A percentile compares a stretch with the other conserved stretches of the same genome.
Evolutionary conservation across 2,329 filamentous ascomycete species (phyloP).

Genomic region (Phaeosphaeria sp.): DNA sequence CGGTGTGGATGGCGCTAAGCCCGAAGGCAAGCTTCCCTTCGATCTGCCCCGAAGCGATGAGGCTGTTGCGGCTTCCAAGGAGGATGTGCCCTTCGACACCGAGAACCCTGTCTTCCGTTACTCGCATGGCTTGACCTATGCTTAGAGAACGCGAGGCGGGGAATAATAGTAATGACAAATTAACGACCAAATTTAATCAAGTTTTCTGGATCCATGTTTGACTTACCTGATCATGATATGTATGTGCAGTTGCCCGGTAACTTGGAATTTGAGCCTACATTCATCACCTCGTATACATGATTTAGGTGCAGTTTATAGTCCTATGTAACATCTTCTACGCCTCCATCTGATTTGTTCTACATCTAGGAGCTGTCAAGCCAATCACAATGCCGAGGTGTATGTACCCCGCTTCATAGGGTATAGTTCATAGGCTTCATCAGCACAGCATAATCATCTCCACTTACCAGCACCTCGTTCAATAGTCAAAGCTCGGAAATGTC

Average conservation of each 20-base stretch:
- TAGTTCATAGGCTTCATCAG: not conserved
- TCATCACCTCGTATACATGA: not conserved
- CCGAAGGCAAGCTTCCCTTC: constrained; percentile 55
- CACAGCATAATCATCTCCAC: not conserved
- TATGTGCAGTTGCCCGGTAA: not conserved
- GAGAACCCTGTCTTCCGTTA: constrained; percentile 44
- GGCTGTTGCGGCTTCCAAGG: constrained; percentile 48
- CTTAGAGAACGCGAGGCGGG: constrained; percentile 1
- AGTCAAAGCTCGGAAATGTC: not conserved
- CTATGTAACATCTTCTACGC: too few relatives aligned
- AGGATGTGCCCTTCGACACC: constrained; percentile 50
- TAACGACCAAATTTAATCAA: not conserved
- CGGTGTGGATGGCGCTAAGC: constrained; percentile 43
- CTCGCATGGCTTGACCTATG: constrained; percentile 46
- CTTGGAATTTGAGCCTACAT: not conserved
- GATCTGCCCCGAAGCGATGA: constrained; percentile 55
- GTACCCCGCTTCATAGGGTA: not conserved
- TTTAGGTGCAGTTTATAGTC: too few relatives aligned
- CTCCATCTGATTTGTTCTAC: too few relatives aligned
- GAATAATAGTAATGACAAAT: not conserved
- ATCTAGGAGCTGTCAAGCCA: not conserved
- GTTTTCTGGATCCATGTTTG: not conserved
- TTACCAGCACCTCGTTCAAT: not conserved
- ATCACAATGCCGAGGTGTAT: not conserved
- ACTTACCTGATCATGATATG: not conserved